Evolutionary conservation across 345 rosid genomes (phyloP), one percentile per base, ranked within the genome.

Genomic region (Chamaenerion angustifolium): DNA sequence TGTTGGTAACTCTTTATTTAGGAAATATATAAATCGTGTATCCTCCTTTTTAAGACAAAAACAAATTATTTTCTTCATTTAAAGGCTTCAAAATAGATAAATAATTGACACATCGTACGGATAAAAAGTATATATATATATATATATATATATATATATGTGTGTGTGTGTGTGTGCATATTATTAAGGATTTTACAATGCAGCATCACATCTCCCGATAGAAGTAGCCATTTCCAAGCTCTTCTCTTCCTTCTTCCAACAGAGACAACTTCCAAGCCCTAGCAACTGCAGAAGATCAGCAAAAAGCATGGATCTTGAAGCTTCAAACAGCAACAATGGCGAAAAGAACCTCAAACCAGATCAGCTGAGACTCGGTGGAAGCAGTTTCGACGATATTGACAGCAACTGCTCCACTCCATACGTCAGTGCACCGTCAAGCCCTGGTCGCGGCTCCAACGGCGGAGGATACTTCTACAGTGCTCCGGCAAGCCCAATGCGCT

Each of bases 361-460:
- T n/a, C 1, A 46, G 18, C 47, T 48, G 8, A 25, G 52, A 46
- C 42, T 23, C 11, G 11, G 42, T 40, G 16, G 16, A 42, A 18
- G 23, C 54, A 16, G 41, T 41, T 60, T 60, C 10, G 65, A 56
- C 8, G 82, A 74, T 18, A 23, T 63, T 12, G 86, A 77, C 66
- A 77, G 86, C 56, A 65, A 75, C 56, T 87, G 93, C 62, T 92
- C 98, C 15, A 80, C 98, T 13, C 98, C 98, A 10, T 92, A 80
- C 61, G 98, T 86, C 11, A 83, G 95, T 49, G 98, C 96, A 17
- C 98, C 98, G 18, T 92, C 98, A 0, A 87, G 95, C 64, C 98
- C 98, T 15, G 88, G 89, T 25, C 82, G 89, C 18, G 58, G 60
- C 40, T 35, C 62, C 59, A 23, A 19, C 4, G 77, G 77, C 0